These are phyloP conservation scores for Peronosclerospora sorghi DNA, from an alignment of 352 stramenopile species.

Conservation along the genomic window DNA sequence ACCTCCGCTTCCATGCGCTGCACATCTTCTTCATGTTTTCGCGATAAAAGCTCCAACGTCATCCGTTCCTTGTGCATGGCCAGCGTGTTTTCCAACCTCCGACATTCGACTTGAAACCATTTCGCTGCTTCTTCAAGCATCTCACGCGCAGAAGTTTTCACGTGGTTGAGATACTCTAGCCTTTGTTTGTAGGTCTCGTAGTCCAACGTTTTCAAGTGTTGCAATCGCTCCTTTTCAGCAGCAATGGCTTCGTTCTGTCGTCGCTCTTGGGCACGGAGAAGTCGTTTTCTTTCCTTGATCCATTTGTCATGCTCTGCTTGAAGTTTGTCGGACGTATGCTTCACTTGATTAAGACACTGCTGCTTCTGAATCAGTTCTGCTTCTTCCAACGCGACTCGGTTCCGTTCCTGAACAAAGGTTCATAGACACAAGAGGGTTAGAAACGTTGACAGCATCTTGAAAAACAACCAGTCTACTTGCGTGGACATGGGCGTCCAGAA, in stretches of 20 bases:
- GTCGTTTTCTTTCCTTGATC: conserved; percentile 43
- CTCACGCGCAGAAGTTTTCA: conserved; percentile 52
- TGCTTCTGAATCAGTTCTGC: conserved; percentile 54
- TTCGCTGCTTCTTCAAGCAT: conserved; percentile 51
- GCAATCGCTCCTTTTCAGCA: conserved; percentile 51
- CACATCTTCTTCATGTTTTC: conserved; percentile 67
- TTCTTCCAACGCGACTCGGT: conserved; percentile 72
- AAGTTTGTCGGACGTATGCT: conserved; percentile 33
- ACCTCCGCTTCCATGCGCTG: conserved; percentile 62
- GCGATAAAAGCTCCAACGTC: conserved; percentile 59
- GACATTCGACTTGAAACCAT: conserved; percentile 51
- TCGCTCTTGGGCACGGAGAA: conserved; percentile 54
- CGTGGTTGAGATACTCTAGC: conserved; percentile 43
- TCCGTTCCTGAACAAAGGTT: conserved; percentile 41
- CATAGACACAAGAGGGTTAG: conserved; percentile 4
- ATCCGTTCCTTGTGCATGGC: conserved; percentile 45
- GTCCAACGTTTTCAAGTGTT: conserved; percentile 61
- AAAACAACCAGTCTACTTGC: conserved; percentile 28
- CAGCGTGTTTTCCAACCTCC: conserved; percentile 40
- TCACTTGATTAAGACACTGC: conserved; percentile 43
- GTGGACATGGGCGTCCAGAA: conserved; percentile 78
- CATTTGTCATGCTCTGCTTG: conserved; percentile 54
- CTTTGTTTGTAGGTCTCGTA: conserved; percentile 52
- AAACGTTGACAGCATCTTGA: neutral
- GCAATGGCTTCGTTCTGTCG: conserved; percentile 43